phyloP scores from a whole-genome alignment of 2,329 filamentous ascomycete species.

The Colletotrichum tropicale region DNA sequence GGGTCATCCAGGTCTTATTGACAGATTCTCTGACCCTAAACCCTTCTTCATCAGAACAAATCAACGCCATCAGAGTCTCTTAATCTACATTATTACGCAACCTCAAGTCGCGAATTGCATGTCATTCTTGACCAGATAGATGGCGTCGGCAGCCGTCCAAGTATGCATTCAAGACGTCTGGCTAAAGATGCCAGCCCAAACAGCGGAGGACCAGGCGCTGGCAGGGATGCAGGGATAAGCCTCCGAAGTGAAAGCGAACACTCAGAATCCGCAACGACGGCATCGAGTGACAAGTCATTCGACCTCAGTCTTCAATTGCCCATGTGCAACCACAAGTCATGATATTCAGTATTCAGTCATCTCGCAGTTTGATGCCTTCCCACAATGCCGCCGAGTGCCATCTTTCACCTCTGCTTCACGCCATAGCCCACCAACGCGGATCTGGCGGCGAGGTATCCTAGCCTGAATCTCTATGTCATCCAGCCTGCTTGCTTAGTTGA shows the following conservation, averaged over 20 bases:
- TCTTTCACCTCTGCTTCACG: not conserved
- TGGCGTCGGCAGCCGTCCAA: not conserved
- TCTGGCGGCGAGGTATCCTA: not conserved
- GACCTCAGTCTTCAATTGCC: not conserved
- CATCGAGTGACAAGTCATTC: not conserved
- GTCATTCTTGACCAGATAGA: not conserved
- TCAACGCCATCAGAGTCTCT: not conserved
- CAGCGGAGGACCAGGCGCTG: not conserved
- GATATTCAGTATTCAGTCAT: not conserved
- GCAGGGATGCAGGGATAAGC: conserved; percentile 11
- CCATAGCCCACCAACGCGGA: not conserved
- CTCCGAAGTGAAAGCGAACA: conserved; percentile 8
- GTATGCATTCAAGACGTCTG: not conserved
- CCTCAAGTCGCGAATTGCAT: not conserved
- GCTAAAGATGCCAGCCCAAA: not conserved
- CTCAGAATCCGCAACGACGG: not conserved
- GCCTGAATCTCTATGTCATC: not conserved
- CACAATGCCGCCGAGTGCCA: not conserved
- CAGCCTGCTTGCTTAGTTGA: not conserved
- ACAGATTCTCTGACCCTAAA: not conserved
- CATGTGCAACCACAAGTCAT: not conserved
- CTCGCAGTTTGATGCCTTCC: not conserved
- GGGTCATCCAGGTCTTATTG: not conserved
- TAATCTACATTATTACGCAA: not conserved
- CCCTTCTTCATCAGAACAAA: not conserved